Evolutionary conservation across 2,329 filamentous ascomycete genomes (phyloP).

Genomic region (Aureobasidium sp.): DNA sequence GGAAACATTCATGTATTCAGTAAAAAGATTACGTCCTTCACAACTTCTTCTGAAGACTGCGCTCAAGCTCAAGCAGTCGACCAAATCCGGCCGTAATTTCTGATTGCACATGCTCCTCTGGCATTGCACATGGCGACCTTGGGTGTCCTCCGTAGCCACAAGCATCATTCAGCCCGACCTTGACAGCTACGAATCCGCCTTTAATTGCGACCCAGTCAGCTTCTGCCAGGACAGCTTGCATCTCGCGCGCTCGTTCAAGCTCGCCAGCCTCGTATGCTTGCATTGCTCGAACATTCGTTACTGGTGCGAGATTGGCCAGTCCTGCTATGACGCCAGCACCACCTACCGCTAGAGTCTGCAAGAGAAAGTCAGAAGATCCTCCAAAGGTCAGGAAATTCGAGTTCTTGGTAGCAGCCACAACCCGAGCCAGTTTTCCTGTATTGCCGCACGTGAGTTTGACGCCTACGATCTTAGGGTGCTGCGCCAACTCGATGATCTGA

Average conservation of each 20-base stretch:
- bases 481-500: conserved; percentile 50
- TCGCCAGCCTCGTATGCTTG: conserved; percentile 54
- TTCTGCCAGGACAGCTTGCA: conserved; percentile 59
- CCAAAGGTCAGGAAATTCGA: conserved; percentile 60
- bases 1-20: too few relatives aligned
- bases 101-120: conserved; percentile 31
- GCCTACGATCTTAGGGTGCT: conserved; percentile 60
- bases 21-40: too few relatives aligned
- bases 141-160: conserved; percentile 59
- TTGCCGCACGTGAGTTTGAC: conserved; percentile 66
- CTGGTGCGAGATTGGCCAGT: conserved; percentile 63
- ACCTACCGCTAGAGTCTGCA: conserved; percentile 63
- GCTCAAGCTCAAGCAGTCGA: conserved; percentile 39
- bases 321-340: conserved; percentile 67
- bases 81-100: conserved; percentile 33
- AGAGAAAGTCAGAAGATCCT: conserved; percentile 65
- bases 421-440: conserved; percentile 58
- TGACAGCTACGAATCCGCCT: conserved; percentile 62
- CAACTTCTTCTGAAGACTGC: conserved; percentile 17
- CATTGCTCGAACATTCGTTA: conserved; percentile 48
- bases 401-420: conserved; percentile 42
- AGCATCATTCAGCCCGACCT: conserved; percentile 56
- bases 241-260: conserved; percentile 51
- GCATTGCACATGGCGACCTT: conserved; percentile 49
- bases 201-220: conserved; percentile 66